phyloP scores from a whole-genome alignment of 2,329 filamentous ascomycete genomes.

The Mycosphaerelloides madeirae region DNA sequence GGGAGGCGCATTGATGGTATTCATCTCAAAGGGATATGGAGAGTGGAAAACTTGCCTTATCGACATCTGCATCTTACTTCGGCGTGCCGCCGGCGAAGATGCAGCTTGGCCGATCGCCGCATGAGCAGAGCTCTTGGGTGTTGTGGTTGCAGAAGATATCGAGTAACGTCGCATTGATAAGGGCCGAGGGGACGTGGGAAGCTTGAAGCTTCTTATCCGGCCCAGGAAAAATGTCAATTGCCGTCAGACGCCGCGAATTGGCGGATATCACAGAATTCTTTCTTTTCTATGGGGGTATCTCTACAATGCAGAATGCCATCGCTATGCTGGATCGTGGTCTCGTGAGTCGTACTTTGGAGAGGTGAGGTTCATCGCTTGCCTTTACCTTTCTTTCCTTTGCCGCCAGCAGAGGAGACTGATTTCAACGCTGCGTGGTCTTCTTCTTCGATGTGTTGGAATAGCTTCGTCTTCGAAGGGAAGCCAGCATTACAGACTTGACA shows the following conservation, averaged over 20 bases:
- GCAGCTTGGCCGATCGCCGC: conserved; percentile 3
- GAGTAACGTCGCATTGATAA: neutral
- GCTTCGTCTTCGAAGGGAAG: conserved; percentile 68
- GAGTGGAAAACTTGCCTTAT: neutral
- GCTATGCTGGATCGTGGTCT: neutral
- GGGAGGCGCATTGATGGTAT: too few relatives aligned
- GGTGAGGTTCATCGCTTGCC: conserved; percentile 21
- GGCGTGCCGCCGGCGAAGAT: neutral
- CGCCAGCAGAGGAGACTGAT: conserved; percentile 14
- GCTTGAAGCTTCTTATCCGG: neutral
- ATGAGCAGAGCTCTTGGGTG: neutral
- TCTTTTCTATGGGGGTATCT: neutral
- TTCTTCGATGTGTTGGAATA: conserved; percentile 70
- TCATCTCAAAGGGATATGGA: too few relatives aligned
- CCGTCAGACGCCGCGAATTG: too few relatives aligned
- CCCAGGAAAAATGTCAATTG: too few relatives aligned
- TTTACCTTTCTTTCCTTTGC: conserved; percentile 28
- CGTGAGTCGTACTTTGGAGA: neutral
- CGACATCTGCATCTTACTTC: neutral
- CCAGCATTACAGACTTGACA: conserved; percentile 73
- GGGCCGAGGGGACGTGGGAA: too few relatives aligned
- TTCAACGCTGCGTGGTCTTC: conserved; percentile 48
- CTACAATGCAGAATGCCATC: neutral
- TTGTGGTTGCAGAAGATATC: neutral
- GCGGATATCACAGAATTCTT: too few relatives aligned